These are phyloP conservation scores for Aristolochia contorta DNA, from an alignment of 164 flowering plant genomes.

Conservation along the genomic window DNA sequence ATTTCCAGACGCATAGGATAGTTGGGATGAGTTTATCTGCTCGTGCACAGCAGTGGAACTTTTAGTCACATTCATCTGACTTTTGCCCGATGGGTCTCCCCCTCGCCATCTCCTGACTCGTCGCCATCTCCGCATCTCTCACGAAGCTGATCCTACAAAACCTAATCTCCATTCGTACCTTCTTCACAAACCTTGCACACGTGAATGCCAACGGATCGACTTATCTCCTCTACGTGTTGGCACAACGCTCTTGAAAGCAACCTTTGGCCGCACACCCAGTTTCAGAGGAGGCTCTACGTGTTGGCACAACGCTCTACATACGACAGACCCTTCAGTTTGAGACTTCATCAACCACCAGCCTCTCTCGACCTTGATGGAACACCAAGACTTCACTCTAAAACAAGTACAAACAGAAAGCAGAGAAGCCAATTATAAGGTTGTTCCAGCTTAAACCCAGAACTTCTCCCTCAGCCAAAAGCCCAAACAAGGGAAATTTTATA, in stretches of 20 bases:
- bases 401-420: too few relatives aligned
- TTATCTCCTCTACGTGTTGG: not conserved
- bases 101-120: not conserved
- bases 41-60: not conserved
- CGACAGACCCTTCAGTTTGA: too few relatives aligned
- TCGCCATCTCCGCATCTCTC: not conserved
- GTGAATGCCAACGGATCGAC: not conserved
- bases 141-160: not conserved
- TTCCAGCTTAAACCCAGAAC: too few relatives aligned
- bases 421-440: too few relatives aligned
- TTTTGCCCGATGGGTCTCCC: not conserved
- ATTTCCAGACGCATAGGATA: too few relatives aligned
- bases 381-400: too few relatives aligned
- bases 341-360: not conserved
- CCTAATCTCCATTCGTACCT: not conserved
- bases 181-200: conserved; percentile 3
- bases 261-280: not conserved
- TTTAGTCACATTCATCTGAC: conserved; percentile 2
- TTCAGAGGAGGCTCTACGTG: not conserved
- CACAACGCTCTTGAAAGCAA: not conserved
- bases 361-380: not conserved
- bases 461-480: too few relatives aligned
- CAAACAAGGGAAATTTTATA: too few relatives aligned
- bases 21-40: not conserved
- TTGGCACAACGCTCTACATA: too few relatives aligned